Evolutionary conservation across 225 moss, liverwort and hornwort genomes (phyloP), one percentile per base, ranked within the genome.

Genomic region (Physcomitrium patens): DNA sequence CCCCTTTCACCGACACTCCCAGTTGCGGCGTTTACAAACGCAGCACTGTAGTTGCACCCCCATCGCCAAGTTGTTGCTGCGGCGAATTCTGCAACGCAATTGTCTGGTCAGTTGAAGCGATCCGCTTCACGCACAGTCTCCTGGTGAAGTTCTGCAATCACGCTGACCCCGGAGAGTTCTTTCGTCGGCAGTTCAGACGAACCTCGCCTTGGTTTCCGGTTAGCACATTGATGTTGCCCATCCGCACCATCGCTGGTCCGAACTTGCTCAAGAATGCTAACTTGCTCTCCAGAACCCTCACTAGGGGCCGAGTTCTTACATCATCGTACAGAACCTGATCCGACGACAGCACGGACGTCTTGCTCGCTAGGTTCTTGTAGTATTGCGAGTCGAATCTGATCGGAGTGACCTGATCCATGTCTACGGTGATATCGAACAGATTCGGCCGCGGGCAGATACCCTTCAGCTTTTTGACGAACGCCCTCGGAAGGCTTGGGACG

Each of bases 371-470:
- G 70, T 71, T 76, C 41, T 16, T 37, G 59, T 49, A 76, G 45
- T 75, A 84, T 62, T 65, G 50, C 17, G 23, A 19, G 57, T 85
- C 84, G 47, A 85, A 81, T 42, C 12, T 45, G 64, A 45, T 48
- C 0, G 81, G 74, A 3, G 74, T 81, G 19, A 60, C 61, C 10
- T 60, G 52, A 26, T 81, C 84, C 63, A 75, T 23, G 77, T 18
- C 63, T 8, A 79, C 43, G 3, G 61, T 24, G 0, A 12, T 60
- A 3, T 3, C n/a, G 0, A 3, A 27, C n/a, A 47, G 7, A 2
- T 58, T 61, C 3, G 71, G 57, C 10, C 3, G 8, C 0, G 46
- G 55, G 18, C 70, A 71, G 27, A 70, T 46, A 12, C 6, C 46
- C 77, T 60, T 52, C 63, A 77, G 28, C 13, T 70, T 13, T 0